phyloP scores from a whole-genome alignment of 2,329 filamentous ascomycete species.

The Leptoxyphium fumago region DNA sequence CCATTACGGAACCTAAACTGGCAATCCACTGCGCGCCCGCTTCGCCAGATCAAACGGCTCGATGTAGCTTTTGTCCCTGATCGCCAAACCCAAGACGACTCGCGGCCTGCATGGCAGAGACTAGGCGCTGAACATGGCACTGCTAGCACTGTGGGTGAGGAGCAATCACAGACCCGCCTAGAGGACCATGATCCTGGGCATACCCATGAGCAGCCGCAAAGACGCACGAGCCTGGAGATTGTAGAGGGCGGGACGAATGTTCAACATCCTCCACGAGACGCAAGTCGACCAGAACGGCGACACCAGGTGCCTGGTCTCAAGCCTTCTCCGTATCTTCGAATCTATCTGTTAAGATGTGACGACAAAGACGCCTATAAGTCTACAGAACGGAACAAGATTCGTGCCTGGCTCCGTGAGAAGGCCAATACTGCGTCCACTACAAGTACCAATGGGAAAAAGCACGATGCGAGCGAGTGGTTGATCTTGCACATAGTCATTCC shows the following conservation, averaged over 20 bases:
- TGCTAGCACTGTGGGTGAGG: not conserved
- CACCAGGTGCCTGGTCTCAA: slow-evolving; percentile 93
- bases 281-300: slow-evolving; percentile 39
- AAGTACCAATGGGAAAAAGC: slow-evolving; percentile 45
- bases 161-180: slow-evolving; percentile 6
- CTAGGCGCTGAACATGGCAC: not conserved
- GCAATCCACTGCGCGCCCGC: slow-evolving; percentile 83
- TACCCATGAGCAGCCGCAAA: slow-evolving; percentile 10
- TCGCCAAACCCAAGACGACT: slow-evolving; percentile 10
- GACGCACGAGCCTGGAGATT: slow-evolving; percentile 29
- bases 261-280: slow-evolving; percentile 6
- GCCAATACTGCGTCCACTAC: slow-evolving; percentile 36
- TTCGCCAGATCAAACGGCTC: slow-evolving; percentile 85
- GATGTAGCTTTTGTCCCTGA: slow-evolving; percentile 71
- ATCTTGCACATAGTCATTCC: slow-evolving; percentile 86
- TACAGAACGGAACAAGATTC: slow-evolving; percentile 59
- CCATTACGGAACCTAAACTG: slow-evolving; percentile 88
- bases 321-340: slow-evolving; percentile 83
- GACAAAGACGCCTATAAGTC: slow-evolving; percentile 90
- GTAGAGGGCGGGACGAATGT: slow-evolving; percentile 18
- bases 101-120: not conserved
- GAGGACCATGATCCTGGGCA: slow-evolving; percentile 8
- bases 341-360: slow-evolving; percentile 81
- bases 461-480: slow-evolving; percentile 93
- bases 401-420: slow-evolving; percentile 81